Base-by-base conservation (phyloP, 176 grass and related monocot genomes). In the Metroxylon sagu region DNA sequence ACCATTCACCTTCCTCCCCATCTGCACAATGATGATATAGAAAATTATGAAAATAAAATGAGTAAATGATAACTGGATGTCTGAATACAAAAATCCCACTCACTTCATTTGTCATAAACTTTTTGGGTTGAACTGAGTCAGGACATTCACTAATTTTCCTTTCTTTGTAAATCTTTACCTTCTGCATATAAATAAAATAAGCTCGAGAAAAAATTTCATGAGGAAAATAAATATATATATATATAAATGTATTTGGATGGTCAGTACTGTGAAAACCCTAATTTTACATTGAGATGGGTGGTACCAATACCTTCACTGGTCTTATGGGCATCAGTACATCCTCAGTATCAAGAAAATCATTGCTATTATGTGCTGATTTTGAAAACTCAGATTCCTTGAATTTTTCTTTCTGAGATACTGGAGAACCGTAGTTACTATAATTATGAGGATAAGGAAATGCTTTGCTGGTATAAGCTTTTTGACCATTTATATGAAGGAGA, bases 381-480 rank as follows among this genome's bases (percentile, higher is more conserved):
- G 23, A 21, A 18, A 56, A 14, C 54, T 56, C 23, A 25, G 19
- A 18, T 56, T 23, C 18, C 23, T 3, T 14, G 8, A 23, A 23
- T 21, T 56, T 18, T 23, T 12, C 2, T 19, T 2, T 25, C 54
- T 56, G 8, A 21, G 54, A 56, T 21, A 56, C 18, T 56, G 4
- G 19, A 56, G 19, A 56, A 19, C 23, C 23, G 18, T 10, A 56
- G 19, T 56, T 25, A 56, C 14, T 23, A 56, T 23, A 8, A 18
- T 14, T 7, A 25, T 52, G 50, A 52, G 50, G 50, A 52, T 14
- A 21, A 43, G 6, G 10, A 43, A 12, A 43, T 56, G 23, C 18
- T 23, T 56, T 56, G 54, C 23, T 25, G 54, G 19, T 56, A 56
- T 56, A 18, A 56, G 54, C 54, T 56, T 21, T 56, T 56, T 18